Evolutionary conservation across 352 stramenopile species (phyloP).

Genomic region (Phytophthora lateralis): DNA sequence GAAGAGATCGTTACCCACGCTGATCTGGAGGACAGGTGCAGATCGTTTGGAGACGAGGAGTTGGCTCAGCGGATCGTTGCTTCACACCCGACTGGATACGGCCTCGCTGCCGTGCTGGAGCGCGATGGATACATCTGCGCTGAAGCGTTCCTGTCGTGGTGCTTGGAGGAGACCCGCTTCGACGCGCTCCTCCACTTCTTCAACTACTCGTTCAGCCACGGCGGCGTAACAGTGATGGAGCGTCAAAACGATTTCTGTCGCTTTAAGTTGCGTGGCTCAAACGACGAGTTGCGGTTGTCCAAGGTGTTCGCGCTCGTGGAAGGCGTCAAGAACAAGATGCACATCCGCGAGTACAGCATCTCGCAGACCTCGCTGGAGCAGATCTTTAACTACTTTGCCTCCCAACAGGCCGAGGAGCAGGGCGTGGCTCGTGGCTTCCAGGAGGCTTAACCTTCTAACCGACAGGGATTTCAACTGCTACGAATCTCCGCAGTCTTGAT

Average conservation of each 20-base stretch:
- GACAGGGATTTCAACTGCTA: background rate
- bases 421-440: constrained; percentile 46
- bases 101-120: constrained; percentile 54
- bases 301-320: constrained; percentile 84
- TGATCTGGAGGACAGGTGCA: constrained; percentile 49
- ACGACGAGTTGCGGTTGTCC: constrained; percentile 50
- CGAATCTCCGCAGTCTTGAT: background rate
- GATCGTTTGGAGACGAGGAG: constrained; percentile 41
- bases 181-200: constrained; percentile 44
- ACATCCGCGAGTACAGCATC: constrained; percentile 89
- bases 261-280: constrained; percentile 68
- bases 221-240: constrained; percentile 47
- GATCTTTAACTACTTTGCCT: constrained; percentile 91
- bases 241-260: constrained; percentile 68
- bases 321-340: constrained; percentile 48
- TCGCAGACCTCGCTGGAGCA: constrained; percentile 91
- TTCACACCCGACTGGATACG: constrained; percentile 72
- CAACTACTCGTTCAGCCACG: constrained; percentile 38
- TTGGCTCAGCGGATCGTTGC: constrained; percentile 50
- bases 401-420: constrained; percentile 61
- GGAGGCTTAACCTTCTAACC: constrained; percentile 9
- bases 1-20: constrained; percentile 43
- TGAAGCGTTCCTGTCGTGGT: constrained; percentile 69
- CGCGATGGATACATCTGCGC: constrained; percentile 53
- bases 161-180: constrained; percentile 61